These are phyloP conservation scores for Trifolium fragiferum DNA, from an alignment of 306 rosid genomes.

Conservation along the genomic window DNA sequence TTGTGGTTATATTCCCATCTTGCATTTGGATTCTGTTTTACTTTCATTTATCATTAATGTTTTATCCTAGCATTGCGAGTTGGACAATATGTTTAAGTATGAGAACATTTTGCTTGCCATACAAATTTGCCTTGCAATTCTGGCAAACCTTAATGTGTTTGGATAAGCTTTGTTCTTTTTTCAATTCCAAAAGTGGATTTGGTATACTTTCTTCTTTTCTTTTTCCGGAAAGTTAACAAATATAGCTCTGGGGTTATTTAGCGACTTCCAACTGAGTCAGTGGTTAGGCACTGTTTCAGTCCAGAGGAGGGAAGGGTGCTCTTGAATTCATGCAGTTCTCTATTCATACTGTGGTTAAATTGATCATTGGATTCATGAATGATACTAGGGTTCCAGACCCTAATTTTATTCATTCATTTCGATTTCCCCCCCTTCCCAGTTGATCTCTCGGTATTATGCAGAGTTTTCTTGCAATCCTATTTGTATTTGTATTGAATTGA, in stretches of 20 bases:
- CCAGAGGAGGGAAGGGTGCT: slow-evolving; percentile 3
- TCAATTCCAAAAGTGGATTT: slow-evolving; percentile 18
- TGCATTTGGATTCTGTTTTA: slow-evolving; percentile 8
- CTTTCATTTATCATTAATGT: slow-evolving; percentile 5
- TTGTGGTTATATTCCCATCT: slow-evolving; percentile 18
- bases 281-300: not conserved
- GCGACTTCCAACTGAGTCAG: slow-evolving; percentile 11
- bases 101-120: slow-evolving; percentile 3
- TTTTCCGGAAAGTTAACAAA: not conserved
- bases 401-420: not conserved
- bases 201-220: not conserved
- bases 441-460: slow-evolving; percentile 2
- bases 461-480: slow-evolving; percentile 16
- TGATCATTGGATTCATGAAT: not conserved
- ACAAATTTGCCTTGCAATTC: not conserved
- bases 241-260: not conserved
- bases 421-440: not conserved
- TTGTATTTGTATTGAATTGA: slow-evolving; percentile 13
- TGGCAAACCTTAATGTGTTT: slow-evolving; percentile 29
- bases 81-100: slow-evolving; percentile 6
- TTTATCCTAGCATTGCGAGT: slow-evolving; percentile 12
- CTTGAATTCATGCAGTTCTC: not conserved
- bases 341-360: not conserved
- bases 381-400: not conserved
- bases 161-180: slow-evolving; percentile 12